Evolutionary conservation across 306 rosid species (phyloP).

Genomic region (Prunus armeniaca): DNA sequence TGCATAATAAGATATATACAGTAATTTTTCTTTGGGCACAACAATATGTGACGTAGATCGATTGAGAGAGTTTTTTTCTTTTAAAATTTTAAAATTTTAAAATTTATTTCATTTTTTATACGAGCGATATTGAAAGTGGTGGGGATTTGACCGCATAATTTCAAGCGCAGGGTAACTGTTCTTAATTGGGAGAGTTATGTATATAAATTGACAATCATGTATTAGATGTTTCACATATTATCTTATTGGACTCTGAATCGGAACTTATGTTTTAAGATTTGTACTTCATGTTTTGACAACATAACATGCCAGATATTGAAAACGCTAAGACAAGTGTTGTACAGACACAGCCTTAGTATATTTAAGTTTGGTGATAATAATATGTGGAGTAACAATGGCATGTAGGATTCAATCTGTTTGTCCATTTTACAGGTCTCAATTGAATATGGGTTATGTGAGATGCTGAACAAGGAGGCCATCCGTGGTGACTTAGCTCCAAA

Average conservation of each 20-base stretch:
- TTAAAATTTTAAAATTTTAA: too few species aligned
- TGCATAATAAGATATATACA: too few species aligned
- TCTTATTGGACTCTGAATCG: not conserved
- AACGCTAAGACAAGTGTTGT: not conserved
- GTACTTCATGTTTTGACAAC: not conserved
- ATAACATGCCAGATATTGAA: not conserved
- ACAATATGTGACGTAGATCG: not conserved
- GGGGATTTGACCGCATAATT: too few species aligned
- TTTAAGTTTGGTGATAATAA: not conserved
- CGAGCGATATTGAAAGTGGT: too few species aligned
- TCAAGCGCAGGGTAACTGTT: too few species aligned
- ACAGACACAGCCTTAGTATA: not conserved
- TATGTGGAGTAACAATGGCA: not conserved
- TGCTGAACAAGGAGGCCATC: slow-evolving; percentile 67
- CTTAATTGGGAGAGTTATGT: not conserved
- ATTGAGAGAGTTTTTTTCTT: not conserved
- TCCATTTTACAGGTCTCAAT: slow-evolving; percentile 56
- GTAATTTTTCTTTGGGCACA: not conserved
- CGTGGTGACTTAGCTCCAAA: slow-evolving; percentile 47
- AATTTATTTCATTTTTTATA: too few species aligned
- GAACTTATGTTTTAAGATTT: not conserved
- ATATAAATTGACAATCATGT: not conserved
- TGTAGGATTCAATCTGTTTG: not conserved
- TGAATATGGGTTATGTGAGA: slow-evolving; percentile 85
- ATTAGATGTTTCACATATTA: not conserved